Evolutionary conservation across 2,329 filamentous ascomycete species (phyloP), one percentile per base, ranked within the genome.

Genomic region (Metarhizium rileyi): DNA sequence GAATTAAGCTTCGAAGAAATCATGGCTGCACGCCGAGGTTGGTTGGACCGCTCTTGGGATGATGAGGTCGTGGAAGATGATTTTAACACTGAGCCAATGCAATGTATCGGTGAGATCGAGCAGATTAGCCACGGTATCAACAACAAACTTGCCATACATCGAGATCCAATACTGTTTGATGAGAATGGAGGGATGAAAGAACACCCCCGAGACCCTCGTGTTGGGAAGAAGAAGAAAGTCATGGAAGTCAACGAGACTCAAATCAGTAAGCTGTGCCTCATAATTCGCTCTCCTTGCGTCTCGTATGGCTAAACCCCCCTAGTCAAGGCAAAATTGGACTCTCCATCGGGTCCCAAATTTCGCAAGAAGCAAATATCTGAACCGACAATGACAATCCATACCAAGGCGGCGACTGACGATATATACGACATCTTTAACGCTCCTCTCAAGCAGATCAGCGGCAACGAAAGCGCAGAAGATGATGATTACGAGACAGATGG

Each of bases 381-480:
- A 66, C 87, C 90, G n/a, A 98, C 93, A 2, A 96, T 98, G 90
- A 98, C 93, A 1, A 80, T 98, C 56, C 90, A 97, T 63, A 98
- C 93, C 12, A 87, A 81, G 59, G 91, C 93, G 56, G 93, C 93
- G 4, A 96, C 91, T 54, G 90, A 97, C 58, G 93, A 98, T 58
- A 96, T 98, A 47, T 97, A 97, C 61, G 90, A 90, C 51, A 88
- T 98, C 44, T 98, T 97, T 69, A 97, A 93, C 61, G 87, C 93
- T 51, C 91, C 93, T 2, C 48, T 63, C 56, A 53, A 61, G 56
- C 16, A 61, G 47, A 50, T 50, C 44, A 59, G 63, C 2, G 63
- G 58, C 1, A 70, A 71, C 7, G 70, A 68, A 38, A 74, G 68
- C 47, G 77, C 74, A 23, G 74, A 75, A 2, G 82, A 88, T 14